These are phyloP conservation scores for Camelina neglecta DNA, from an alignment of 345 rosid species.

Conservation along the genomic window DNA sequence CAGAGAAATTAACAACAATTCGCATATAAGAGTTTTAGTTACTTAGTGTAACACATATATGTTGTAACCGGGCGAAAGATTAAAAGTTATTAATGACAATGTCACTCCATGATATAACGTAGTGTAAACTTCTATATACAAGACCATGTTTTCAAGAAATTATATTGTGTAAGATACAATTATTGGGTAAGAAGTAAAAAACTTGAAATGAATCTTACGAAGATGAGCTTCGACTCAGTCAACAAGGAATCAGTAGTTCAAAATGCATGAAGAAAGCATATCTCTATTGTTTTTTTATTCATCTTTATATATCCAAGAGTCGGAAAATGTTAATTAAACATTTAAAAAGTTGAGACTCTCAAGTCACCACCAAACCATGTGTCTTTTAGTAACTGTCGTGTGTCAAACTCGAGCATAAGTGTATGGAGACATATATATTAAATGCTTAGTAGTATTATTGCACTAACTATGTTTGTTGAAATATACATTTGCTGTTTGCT, in stretches of 20 bases:
- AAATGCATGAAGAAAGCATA: neutral
- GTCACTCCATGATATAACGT: neutral
- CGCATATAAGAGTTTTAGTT: neutral
- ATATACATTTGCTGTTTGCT: neutral
- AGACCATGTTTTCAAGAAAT: neutral
- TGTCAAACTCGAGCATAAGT: constrained; percentile 6
- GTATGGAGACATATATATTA: neutral
- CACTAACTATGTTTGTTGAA: no score
- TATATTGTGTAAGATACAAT: neutral
- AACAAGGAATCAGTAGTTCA: neutral
- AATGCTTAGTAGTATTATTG: neutral
- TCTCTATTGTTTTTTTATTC: neutral
- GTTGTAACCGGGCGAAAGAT: neutral
- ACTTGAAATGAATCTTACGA: neutral
- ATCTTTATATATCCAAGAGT: neutral
- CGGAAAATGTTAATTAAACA: neutral
- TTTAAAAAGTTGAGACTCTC: neutral
- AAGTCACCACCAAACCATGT: constrained; percentile 11
- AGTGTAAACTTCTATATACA: neutral
- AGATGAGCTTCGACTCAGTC: neutral
- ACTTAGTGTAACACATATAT: neutral
- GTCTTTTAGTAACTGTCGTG: constrained; percentile 1
- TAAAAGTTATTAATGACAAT: neutral
- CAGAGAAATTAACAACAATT: neutral
- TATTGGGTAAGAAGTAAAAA: neutral